phyloP scores from a whole-genome alignment of 2,329 filamentous ascomycete species.

The Colletotrichum eleusines region DNA sequence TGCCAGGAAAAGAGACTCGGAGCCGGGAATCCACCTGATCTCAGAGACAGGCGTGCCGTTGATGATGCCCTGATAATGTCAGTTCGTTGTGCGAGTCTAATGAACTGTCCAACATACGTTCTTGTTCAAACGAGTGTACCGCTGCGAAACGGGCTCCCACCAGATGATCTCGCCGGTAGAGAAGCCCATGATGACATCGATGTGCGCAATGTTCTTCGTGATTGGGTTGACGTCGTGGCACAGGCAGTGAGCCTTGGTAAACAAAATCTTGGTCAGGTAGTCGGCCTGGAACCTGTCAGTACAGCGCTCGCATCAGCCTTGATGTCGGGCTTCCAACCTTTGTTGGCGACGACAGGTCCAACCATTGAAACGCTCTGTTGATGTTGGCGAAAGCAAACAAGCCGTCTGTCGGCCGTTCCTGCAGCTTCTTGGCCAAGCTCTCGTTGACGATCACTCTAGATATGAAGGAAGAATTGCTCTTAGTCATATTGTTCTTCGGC shows the following conservation, averaged over 20 bases:
- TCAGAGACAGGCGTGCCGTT: slow-evolving; percentile 87
- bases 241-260: slow-evolving; percentile 94
- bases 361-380: slow-evolving; percentile 95
- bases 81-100: slow-evolving; percentile 29
- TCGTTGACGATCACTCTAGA: slow-evolving; percentile 96
- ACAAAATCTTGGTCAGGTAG: slow-evolving; percentile 93
- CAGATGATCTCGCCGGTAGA: slow-evolving; percentile 97
- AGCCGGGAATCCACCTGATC: slow-evolving; percentile 93
- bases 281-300: slow-evolving; percentile 70
- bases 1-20: slow-evolving; percentile 92
- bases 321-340: slow-evolving; percentile 23
- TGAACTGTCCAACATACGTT: slow-evolving; percentile 69
- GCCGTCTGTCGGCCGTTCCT: slow-evolving; percentile 82
- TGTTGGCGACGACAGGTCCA: slow-evolving; percentile 75
- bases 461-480: slow-evolving; percentile 98
- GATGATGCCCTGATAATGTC: slow-evolving; percentile 76
- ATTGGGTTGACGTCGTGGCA: slow-evolving; percentile 92
- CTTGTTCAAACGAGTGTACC: slow-evolving; percentile 96
- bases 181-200: slow-evolving; percentile 95
- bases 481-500: slow-evolving; percentile 97
- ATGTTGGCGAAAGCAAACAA: slow-evolving; percentile 95
- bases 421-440: slow-evolving; percentile 79
- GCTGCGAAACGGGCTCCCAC: slow-evolving; percentile 97
- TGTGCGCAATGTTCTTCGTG: slow-evolving; percentile 82
- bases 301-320: slow-evolving; percentile 44